Percentiles rank a stretch among this genome's conserved stretches.
phyloP scores from a whole-genome alignment of 202 grass and related monocot genomes.

The Eragrostis tef region DNA sequence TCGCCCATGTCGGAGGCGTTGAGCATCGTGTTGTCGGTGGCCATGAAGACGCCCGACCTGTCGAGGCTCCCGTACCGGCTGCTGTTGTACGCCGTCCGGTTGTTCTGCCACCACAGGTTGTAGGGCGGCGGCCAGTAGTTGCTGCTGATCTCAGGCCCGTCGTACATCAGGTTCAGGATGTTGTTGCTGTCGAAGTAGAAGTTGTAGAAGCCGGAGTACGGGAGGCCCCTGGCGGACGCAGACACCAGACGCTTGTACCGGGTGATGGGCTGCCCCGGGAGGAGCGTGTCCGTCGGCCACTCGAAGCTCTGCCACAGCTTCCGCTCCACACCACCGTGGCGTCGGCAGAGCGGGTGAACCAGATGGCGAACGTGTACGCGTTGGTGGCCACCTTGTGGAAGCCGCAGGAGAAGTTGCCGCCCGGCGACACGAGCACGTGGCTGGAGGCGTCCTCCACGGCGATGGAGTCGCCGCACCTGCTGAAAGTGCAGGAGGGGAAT shows the following conservation, averaged over 20 bases:
- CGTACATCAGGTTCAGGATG: constrained; percentile 70
- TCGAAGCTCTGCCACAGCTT: constrained; percentile 77
- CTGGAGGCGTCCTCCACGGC: constrained; percentile 32
- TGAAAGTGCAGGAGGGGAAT: background rate
- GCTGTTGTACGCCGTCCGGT: constrained; percentile 62
- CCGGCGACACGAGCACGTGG: constrained; percentile 46
- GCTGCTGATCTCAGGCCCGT: constrained; percentile 65
- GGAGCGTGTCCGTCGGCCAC: constrained; percentile 70
- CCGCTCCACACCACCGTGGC: constrained; percentile 47
- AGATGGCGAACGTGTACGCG: constrained; percentile 59
- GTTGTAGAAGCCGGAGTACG: constrained; percentile 55
- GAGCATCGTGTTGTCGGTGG: constrained; percentile 57
- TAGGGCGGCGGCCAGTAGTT: constrained; percentile 64
- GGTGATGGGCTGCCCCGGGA: constrained; percentile 58
- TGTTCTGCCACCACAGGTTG: constrained; percentile 54
- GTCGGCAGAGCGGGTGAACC: constrained; percentile 50
- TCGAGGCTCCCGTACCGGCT: constrained; percentile 55
- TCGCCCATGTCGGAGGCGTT: constrained; percentile 60
- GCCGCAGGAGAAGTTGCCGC: constrained; percentile 61
- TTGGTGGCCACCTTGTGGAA: constrained; percentile 59
- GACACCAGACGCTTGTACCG: constrained; percentile 62
- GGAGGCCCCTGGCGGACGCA: constrained; percentile 26
- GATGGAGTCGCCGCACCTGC: constrained; percentile 45
- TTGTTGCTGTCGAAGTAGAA: constrained; percentile 77
- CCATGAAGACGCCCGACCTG: constrained; percentile 47